Conservation (phyloP, 148 eudicot species). For the Pouteria glomerata region DNA sequence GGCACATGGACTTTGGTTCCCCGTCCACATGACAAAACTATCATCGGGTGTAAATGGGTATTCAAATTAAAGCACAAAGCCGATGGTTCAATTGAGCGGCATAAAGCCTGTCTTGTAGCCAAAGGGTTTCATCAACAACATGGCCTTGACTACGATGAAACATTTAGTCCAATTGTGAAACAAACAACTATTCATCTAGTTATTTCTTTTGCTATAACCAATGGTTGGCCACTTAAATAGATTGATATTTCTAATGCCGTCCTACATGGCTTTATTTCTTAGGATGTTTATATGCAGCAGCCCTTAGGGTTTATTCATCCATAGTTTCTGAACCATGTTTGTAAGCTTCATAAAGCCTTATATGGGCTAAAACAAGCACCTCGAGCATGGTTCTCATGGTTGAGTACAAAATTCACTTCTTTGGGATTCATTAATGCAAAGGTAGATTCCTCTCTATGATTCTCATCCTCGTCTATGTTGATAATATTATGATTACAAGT, state of each 20-base stretch:
- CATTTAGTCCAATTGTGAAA: not conserved
- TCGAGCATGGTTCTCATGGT: not conserved
- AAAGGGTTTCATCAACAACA: not conserved
- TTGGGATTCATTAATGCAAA: not conserved
- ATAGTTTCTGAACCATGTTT: not conserved
- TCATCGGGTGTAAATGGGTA: not conserved
- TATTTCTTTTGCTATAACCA: not conserved
- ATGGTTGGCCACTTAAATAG: not conserved
- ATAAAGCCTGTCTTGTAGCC: conserved; percentile 5
- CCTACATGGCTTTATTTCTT: not conserved
- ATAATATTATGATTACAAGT: not conserved
- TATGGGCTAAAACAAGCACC: conserved; percentile 13
- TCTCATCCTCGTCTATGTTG: not conserved
- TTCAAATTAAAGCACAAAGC: not conserved
- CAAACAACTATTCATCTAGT: not conserved
- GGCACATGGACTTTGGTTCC: not conserved
- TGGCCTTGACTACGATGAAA: conserved; percentile 1
- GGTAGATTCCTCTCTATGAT: not conserved
- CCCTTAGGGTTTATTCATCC: not conserved
- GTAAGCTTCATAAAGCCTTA: not conserved
- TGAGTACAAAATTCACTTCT: not conserved
- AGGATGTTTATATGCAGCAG: conserved; percentile 5
- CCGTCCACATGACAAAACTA: not conserved
- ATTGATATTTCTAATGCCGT: conserved; percentile 6
- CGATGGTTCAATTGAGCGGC: not conserved